A percentile compares a stretch with the other conserved stretches of the same genome.
Conservation (phyloP, 345 rosid genomes). For the Salix arbutifolia region DNA sequence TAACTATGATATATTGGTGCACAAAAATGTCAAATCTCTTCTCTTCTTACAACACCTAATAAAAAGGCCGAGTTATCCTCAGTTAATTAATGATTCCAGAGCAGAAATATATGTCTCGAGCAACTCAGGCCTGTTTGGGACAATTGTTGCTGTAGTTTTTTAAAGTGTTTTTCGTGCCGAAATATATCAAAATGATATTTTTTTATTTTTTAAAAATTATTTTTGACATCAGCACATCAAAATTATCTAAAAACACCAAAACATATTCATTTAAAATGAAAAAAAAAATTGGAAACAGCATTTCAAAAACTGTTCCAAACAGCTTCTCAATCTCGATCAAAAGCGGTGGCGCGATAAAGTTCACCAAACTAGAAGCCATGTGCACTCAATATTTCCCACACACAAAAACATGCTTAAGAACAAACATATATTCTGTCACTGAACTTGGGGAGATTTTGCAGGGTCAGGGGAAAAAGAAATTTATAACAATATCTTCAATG, state of each 20-base stretch:
- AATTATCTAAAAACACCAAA: no score
- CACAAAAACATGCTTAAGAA: not conserved
- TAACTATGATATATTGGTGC: not conserved
- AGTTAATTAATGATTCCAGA: not conserved
- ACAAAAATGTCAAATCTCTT: not conserved
- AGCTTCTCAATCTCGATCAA: not conserved
- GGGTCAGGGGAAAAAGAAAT: not conserved
- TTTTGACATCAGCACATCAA: no score
- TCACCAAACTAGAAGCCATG: not conserved
- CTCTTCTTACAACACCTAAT: not conserved
- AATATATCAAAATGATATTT: no score
- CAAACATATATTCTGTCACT: not conserved
- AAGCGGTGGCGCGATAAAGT: not conserved
- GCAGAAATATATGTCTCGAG: no score
- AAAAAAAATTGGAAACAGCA: no score
- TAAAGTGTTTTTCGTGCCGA: no score
- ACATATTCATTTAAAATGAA: no score
- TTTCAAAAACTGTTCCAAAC: no score
- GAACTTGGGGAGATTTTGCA: not conserved
- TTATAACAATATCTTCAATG: not conserved
- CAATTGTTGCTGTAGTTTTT: no score
- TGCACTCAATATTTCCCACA: not conserved
- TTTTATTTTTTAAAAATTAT: no score
- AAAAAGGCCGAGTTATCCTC: not conserved
- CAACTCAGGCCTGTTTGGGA: no score